These are phyloP conservation scores for Nakaseomyces bracarensis DNA, from an alignment of 1,139 yeast species.

Conservation along the genomic window DNA sequence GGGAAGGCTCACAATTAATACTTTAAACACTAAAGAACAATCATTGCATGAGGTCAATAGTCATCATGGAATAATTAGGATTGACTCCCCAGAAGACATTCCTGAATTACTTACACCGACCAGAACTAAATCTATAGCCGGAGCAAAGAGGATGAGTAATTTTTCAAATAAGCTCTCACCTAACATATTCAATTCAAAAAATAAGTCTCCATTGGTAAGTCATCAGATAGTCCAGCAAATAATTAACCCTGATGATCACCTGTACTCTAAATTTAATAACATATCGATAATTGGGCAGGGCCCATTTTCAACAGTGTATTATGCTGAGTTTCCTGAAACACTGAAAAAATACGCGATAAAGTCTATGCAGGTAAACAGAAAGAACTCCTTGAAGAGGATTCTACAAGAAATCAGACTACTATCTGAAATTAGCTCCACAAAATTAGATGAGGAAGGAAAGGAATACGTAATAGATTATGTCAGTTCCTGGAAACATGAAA, in stretches of 20 bases:
- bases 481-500: conserved; percentile 72
- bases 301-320: conserved; percentile 82
- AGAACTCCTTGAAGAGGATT: conserved; percentile 30
- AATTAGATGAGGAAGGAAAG: conserved; percentile 59
- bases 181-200: background rate
- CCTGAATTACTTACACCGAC: conserved; percentile 20
- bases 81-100: background rate
- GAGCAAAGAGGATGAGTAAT: conserved; percentile 7
- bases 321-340: conserved; percentile 55
- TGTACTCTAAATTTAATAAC: conserved; percentile 60
- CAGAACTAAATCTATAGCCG: conserved; percentile 12
- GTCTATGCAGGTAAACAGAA: conserved; percentile 47
- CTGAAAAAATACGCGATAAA: conserved; percentile 68
- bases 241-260: conserved; percentile 36
- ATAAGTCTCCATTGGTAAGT: background rate
- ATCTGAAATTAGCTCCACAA: conserved; percentile 22
- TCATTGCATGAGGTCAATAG: background rate
- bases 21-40: background rate
- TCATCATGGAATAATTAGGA: background rate
- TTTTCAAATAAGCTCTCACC: conserved; percentile 3
- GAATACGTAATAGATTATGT: conserved; percentile 72
- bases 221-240: conserved; percentile 16
- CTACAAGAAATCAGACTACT: conserved; percentile 35
- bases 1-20: background rate
- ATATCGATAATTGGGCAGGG: conserved; percentile 73